A percentile compares a stretch with the other conserved stretches of the same genome.
phyloP scores from a whole-genome alignment of 2,329 filamentous ascomycete genomes.

The Xylariales sp. region DNA sequence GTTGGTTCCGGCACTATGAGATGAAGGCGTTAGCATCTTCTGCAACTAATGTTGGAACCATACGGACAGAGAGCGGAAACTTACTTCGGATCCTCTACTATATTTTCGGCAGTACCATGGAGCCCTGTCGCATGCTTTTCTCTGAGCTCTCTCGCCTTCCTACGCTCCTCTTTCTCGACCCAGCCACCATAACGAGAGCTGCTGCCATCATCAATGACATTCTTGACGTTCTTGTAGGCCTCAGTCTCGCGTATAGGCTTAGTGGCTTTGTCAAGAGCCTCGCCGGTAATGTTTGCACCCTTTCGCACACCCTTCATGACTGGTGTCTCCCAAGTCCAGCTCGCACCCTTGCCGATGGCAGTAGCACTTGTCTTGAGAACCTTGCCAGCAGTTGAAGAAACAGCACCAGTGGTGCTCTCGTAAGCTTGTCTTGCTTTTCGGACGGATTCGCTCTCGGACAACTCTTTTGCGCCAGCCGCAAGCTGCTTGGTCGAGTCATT shows the following conservation, averaged over 20 bases:
- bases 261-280: conserved; percentile 89
- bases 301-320: conserved; percentile 89
- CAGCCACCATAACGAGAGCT: conserved; percentile 95
- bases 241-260: conserved; percentile 91
- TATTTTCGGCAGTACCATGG: conserved; percentile 51
- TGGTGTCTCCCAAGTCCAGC: conserved; percentile 95
- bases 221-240: conserved; percentile 89
- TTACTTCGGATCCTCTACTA: conserved; percentile 85
- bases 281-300: conserved; percentile 79
- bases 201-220: conserved; percentile 95
- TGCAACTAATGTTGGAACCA: conserved; percentile 10
- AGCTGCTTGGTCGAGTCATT: conserved; percentile 97
- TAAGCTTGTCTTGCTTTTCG: conserved; percentile 83
- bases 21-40: conserved; percentile 28
- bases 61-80: conserved; percentile 28
- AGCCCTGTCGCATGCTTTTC: conserved; percentile 56
- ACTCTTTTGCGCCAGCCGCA: conserved; percentile 81
- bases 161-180: conserved; percentile 93
- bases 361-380: conserved; percentile 83
- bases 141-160: conserved; percentile 69
- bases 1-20: conserved; percentile 79
- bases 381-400: conserved; percentile 71
- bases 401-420: conserved; percentile 77
- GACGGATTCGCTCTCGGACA: conserved; percentile 89
- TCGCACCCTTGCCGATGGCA: conserved; percentile 83